phyloP scores from a whole-genome alignment of 2,329 filamentous ascomycete genomes.

The Xylariaceae sp. region DNA sequence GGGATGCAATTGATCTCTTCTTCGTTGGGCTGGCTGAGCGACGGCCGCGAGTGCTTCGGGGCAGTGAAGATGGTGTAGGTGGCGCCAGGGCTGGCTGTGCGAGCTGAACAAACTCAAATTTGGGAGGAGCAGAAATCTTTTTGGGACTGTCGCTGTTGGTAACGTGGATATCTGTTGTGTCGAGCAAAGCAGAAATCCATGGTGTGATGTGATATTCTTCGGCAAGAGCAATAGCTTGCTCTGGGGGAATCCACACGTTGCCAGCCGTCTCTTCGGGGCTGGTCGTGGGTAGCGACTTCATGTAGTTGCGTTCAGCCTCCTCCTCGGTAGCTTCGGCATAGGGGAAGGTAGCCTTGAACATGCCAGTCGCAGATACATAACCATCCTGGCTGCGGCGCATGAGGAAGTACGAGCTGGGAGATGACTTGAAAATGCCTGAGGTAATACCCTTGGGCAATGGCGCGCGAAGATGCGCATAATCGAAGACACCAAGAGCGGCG shows the following conservation, averaged over 20 bases:
- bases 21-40: constrained; percentile 58
- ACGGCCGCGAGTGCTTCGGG: constrained; percentile 46
- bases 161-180: constrained; percentile 71
- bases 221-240: constrained; percentile 74
- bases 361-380: constrained; percentile 79
- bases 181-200: constrained; percentile 91
- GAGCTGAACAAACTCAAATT: constrained; percentile 57
- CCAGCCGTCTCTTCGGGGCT: constrained; percentile 91
- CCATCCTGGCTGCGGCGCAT: constrained; percentile 88
- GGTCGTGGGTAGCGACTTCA: constrained; percentile 77
- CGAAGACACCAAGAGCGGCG: constrained; percentile 76
- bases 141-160: constrained; percentile 61
- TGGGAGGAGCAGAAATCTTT: constrained; percentile 76
- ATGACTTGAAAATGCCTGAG: constrained; percentile 87
- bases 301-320: constrained; percentile 71
- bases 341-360: constrained; percentile 89
- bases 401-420: constrained; percentile 91
- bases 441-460: constrained; percentile 87
- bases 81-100: constrained; percentile 43
- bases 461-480: constrained; percentile 92
- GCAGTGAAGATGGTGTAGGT: constrained; percentile 44
- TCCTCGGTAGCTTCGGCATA: constrained; percentile 71
- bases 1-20: constrained; percentile 48
- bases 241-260: constrained; percentile 91
- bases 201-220: constrained; percentile 80